Conservation (phyloP, 306 rosid species). For the Pterocarpus macrocarpus region DNA sequence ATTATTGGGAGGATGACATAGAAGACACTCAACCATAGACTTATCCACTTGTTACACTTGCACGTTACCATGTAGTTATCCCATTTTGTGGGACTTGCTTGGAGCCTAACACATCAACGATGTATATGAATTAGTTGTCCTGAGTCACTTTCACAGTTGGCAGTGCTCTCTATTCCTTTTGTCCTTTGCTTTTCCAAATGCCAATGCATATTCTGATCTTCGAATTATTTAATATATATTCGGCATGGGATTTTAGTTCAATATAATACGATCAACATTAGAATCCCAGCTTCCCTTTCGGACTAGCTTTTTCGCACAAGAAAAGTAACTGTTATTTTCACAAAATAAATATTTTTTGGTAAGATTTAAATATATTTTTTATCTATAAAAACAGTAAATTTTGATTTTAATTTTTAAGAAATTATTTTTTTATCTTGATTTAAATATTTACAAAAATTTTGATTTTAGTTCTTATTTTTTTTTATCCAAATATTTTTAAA, state of each 20-base stretch:
- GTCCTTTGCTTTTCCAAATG: not conserved
- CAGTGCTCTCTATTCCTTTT: conserved; percentile 34
- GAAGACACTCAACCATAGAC: conserved; percentile 33
- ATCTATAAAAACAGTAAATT: too few relatives aligned
- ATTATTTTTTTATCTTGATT: too few relatives aligned
- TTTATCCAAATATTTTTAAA: too few relatives aligned
- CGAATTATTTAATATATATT: not conserved
- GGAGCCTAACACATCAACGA: conserved; percentile 8
- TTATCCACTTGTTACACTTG: conserved; percentile 47
- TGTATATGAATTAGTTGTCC: not conserved
- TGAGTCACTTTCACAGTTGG: conserved; percentile 34
- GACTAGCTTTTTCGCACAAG: not conserved
- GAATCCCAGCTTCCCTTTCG: not conserved
- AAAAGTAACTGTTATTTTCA: not conserved
- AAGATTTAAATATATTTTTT: too few relatives aligned
- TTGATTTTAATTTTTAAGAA: too few relatives aligned
- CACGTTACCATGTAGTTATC: conserved; percentile 45
- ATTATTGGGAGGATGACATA: not conserved
- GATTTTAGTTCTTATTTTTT: too few relatives aligned
- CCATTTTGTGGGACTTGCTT: conserved; percentile 45
- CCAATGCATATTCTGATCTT: not conserved
- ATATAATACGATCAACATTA: not conserved
- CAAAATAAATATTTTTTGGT: not conserved
- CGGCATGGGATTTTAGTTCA: not conserved
- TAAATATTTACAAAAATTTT: too few relatives aligned